Evolutionary conservation across 225 moss, liverwort and hornwort species (phyloP).

Genomic region (Anthoceros angustus): DNA sequence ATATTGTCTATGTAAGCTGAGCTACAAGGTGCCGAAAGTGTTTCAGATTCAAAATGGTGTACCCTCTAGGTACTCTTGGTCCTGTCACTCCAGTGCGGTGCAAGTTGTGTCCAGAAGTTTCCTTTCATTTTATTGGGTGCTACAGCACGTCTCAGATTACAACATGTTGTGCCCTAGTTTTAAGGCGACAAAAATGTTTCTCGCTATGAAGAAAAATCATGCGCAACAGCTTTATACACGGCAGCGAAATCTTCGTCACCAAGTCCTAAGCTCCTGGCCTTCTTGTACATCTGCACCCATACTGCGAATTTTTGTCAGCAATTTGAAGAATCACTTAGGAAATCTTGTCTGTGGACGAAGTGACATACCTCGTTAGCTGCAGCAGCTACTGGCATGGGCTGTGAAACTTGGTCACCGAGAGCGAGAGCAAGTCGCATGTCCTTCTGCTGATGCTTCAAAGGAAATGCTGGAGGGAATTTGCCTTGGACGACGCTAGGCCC

Average conservation of each 20-base stretch:
- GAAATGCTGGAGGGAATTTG: conserved; percentile 50
- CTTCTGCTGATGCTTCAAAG: conserved; percentile 92
- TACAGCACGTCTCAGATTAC: too few species aligned
- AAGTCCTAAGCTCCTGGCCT: conserved; percentile 45
- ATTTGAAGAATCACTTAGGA: background rate
- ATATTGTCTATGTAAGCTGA: too few species aligned
- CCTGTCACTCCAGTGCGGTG: too few species aligned
- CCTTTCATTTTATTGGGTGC: too few species aligned
- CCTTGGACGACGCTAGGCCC: conserved; percentile 65
- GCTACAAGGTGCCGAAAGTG: too few species aligned
- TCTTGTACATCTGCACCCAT: conserved; percentile 52
- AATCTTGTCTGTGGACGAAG: background rate
- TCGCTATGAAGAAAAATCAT: too few species aligned
- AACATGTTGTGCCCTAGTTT: too few species aligned
- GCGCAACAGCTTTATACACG: conserved; percentile 31
- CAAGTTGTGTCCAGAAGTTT: too few species aligned
- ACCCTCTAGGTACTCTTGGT: too few species aligned
- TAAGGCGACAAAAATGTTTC: too few species aligned
- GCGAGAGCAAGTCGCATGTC: conserved; percentile 90
- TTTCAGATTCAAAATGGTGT: too few species aligned
- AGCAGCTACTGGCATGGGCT: conserved; percentile 79
- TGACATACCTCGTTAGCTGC: conserved; percentile 74
- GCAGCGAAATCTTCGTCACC: conserved; percentile 80
- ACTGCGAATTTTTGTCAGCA: background rate
- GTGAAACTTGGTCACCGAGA: conserved; percentile 66